Evolutionary conservation across 805 yeast species (phyloP).

Genomic region (Candida dajiaensis): DNA sequence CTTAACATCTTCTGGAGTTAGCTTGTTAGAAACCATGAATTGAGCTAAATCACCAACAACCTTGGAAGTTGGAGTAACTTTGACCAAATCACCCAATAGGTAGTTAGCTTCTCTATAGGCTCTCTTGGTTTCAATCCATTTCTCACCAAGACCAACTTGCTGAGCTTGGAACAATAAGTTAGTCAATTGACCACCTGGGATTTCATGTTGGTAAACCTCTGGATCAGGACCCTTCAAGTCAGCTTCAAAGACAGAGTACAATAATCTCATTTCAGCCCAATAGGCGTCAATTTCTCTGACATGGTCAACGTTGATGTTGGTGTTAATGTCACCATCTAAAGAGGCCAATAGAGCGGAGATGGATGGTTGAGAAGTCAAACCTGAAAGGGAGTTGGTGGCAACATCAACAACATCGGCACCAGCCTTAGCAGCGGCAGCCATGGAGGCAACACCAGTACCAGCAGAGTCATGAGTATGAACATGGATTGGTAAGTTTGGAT

Average conservation of each 20-base stretch:
- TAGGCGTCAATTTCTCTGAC: slow-evolving; percentile 85
- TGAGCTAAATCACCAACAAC: slow-evolving; percentile 99
- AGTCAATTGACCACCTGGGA: slow-evolving; percentile 99
- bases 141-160: slow-evolving; percentile 95
- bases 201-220: slow-evolving; percentile 96
- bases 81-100: slow-evolving; percentile 92
- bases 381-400: slow-evolving; percentile 96
- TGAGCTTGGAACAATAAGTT: slow-evolving; percentile 98
- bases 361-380: slow-evolving; percentile 97
- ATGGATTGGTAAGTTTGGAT: slow-evolving; percentile 94
- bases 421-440: slow-evolving; percentile 89
- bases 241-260: slow-evolving; percentile 96
- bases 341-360: slow-evolving; percentile 90
- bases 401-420: slow-evolving; percentile 99
- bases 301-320: slow-evolving; percentile 59
- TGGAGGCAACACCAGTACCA: slow-evolving; percentile 97
- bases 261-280: slow-evolving; percentile 98
- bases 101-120: slow-evolving; percentile 90
- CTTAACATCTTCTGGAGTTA: slow-evolving; percentile 77
- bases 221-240: slow-evolving; percentile 99
- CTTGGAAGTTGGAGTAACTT: slow-evolving; percentile 99
- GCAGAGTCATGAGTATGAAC: slow-evolving; percentile 99
- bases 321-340: slow-evolving; percentile 76
- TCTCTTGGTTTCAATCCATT: slow-evolving; percentile 94
- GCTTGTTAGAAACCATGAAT: slow-evolving; percentile 95